Evolutionary conservation across 2,329 filamentous ascomycete genomes (phyloP).

Genomic region (Phyllosticta paracitricarpa): DNA sequence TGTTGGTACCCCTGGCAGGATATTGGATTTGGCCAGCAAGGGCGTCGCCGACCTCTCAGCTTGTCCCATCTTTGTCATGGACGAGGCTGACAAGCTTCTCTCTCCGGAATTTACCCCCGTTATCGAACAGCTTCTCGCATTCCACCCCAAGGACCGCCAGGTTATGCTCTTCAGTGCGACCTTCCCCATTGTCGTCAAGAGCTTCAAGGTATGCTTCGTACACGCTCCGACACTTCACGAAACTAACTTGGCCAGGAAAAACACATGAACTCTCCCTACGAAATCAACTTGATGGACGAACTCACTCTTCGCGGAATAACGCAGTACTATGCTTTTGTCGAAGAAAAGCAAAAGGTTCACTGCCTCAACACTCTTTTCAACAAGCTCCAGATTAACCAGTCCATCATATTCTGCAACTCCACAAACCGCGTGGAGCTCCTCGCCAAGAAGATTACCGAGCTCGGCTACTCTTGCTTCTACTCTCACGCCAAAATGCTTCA

Average conservation of each 20-base stretch:
- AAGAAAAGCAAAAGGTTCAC: constrained; percentile 99
- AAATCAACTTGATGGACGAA: constrained; percentile 99
- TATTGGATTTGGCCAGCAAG: constrained; percentile 92
- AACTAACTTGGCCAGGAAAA: constrained; percentile 52
- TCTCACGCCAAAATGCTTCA: constrained; percentile 98
- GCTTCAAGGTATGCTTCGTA: constrained; percentile 57
- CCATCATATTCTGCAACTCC: constrained; percentile 99
- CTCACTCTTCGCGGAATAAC: constrained; percentile 96
- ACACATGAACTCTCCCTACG: constrained; percentile 92
- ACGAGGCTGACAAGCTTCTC: constrained; percentile 95
- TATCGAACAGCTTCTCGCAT: constrained; percentile 89
- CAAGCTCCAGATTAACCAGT: constrained; percentile 98
- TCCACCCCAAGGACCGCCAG: constrained; percentile 94
- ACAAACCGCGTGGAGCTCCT: constrained; percentile 96
- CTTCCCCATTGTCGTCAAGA: constrained; percentile 93
- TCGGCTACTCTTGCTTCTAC: constrained; percentile 99
- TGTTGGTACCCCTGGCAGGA: constrained; percentile 92
- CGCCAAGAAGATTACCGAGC: constrained; percentile 97
- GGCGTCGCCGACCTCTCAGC: constrained; percentile 91
- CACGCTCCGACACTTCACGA: constrained; percentile 9
- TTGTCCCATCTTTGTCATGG: constrained; percentile 98
- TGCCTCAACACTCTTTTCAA: constrained; percentile 98
- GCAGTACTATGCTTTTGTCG: constrained; percentile 98
- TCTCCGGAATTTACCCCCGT: constrained; percentile 95
- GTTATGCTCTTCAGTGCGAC: constrained; percentile 99